Evolutionary conservation across 805 yeast species (phyloP), one percentile per base, ranked within the genome.

Genomic region (Teunomyces stri): DNA sequence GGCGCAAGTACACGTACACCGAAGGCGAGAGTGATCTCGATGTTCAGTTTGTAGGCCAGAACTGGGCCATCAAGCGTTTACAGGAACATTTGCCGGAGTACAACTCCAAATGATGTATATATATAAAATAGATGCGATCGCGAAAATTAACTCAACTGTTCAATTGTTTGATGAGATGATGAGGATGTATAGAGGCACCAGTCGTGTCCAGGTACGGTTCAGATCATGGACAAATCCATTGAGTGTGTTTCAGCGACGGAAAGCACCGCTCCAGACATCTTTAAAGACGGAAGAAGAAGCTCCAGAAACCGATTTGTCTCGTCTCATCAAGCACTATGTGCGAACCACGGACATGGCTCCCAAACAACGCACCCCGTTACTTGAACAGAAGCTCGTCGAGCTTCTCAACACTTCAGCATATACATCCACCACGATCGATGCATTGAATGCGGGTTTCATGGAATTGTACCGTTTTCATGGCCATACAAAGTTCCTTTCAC

Each of bases 11-110:
- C 61, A 87, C 92, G 6, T 42, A 48, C 1, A 64, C 84, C 3
- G 88, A 84, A 64, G 95, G 95, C 9, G 66, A 58, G 21, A 76
- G 83, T 48, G 89, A 82, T 50, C 85, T 85, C 0, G 87, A 81
- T 46, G 78, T 88, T 18, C 67, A 81, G 55, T 86, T 88, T 54
- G 76, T 86, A 22, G 96, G 96, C 2, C 69, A 82, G 58, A 88
- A 88, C 60, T 87, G 95, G 94, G 95, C 95, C 1, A 78, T 87
- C 33, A 80, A 79, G 60, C 74, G 89, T 55, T 75, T 83, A 41
- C 95, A 87, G 61, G 72, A 72, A 46, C 76, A 72, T 58, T 58
- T 73, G 43, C 72, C 44, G 10, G 44, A 42, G 13, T 42, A 42
- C 28, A 20, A 12, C n/a, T 22, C 29, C 11, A 35, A 31, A 13